phyloP scores from a whole-genome alignment of 1,284 basidiomycete species.

The Rhodotorula sp. region DNA sequence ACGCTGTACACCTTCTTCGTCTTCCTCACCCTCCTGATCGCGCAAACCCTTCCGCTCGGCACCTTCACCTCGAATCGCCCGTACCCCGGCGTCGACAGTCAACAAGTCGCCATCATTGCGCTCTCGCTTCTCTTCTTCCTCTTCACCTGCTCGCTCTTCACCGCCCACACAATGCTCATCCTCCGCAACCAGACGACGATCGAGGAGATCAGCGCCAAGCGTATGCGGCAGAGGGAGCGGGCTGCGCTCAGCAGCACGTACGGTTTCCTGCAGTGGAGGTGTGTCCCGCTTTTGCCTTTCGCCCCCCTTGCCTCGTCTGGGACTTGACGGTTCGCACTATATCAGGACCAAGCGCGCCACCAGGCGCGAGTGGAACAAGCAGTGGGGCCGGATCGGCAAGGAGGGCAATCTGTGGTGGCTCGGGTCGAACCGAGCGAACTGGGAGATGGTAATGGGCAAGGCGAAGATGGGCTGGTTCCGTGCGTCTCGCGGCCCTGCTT shows the following conservation, averaged over 20 bases:
- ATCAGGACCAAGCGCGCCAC: constrained; percentile 46
- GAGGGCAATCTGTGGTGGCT: constrained; percentile 87
- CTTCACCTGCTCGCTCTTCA: constrained; percentile 63
- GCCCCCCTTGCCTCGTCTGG: rapidly evolving
- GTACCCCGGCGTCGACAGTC: constrained; percentile 57
- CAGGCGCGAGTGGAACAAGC: constrained; percentile 62
- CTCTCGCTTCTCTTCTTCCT: constrained; percentile 66
- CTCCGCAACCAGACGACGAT: constrained; percentile 70
- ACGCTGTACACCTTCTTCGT: constrained; percentile 61
- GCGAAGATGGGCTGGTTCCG: constrained; percentile 64
- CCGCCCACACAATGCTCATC: constrained; percentile 65
- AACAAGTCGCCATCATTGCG: constrained; percentile 64
- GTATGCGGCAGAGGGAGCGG: constrained; percentile 64
- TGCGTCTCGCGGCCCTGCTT: constrained; percentile 4
- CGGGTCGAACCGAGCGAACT: constrained; percentile 62
- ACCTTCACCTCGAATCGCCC: constrained; percentile 44
- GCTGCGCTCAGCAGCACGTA: constrained; percentile 52
- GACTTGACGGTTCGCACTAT: neutral
- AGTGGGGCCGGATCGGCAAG: constrained; percentile 69
- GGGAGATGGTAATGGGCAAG: constrained; percentile 72
- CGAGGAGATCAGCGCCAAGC: constrained; percentile 62
- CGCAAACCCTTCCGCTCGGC: constrained; percentile 52
- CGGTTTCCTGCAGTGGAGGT: constrained; percentile 29
- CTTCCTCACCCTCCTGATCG: constrained; percentile 59
- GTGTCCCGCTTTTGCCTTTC: neutral